Conservation (phyloP, 1,284 basidiomycete genomes). For the Cutaneotrichosporon dermatis region DNA sequence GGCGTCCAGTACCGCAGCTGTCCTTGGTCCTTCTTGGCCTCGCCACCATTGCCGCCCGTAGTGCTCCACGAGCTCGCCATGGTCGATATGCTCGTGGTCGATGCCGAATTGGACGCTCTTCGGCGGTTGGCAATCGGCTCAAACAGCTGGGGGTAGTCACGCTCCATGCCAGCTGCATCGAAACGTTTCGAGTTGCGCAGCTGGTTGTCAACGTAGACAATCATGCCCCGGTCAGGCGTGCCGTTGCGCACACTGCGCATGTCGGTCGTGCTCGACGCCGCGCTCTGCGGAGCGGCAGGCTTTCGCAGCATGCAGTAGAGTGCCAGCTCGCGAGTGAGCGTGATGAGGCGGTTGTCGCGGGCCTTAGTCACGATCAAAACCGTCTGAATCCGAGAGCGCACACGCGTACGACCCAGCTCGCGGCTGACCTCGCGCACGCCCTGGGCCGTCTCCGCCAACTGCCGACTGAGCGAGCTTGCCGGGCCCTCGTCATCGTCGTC, state of each 20-base stretch:
- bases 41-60: not conserved
- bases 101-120: conserved; percentile 47
- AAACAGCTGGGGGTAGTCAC: conserved; percentile 85
- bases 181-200: conserved; percentile 88
- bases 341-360: conserved; percentile 92
- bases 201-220: conserved; percentile 84
- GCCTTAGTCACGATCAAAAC: conserved; percentile 98
- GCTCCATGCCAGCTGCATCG: conserved; percentile 81
- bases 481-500: conserved; percentile 53
- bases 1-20: conserved; percentile 97
- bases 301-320: conserved; percentile 83
- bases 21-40: conserved; percentile 59
- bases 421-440: conserved; percentile 98
- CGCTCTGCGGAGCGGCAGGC: conserved; percentile 6
- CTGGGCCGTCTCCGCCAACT: conserved; percentile 93
- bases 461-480: conserved; percentile 73
- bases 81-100: conserved; percentile 34
- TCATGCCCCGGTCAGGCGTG: conserved; percentile 14
- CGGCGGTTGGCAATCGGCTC: conserved; percentile 62
- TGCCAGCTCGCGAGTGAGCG: conserved; percentile 87
- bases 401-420: conserved; percentile 92
- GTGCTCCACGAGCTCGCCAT: conserved; percentile 15
- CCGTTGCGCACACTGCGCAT: conserved; percentile 1
- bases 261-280: conserved; percentile 50
- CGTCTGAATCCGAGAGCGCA: conserved; percentile 84